Percentiles rank a stretch among this genome's conserved stretches.
Evolutionary conservation across 1,284 basidiomycete genomes (phyloP).

Genomic region (Microbotryum lychnidis-dioicae): DNA sequence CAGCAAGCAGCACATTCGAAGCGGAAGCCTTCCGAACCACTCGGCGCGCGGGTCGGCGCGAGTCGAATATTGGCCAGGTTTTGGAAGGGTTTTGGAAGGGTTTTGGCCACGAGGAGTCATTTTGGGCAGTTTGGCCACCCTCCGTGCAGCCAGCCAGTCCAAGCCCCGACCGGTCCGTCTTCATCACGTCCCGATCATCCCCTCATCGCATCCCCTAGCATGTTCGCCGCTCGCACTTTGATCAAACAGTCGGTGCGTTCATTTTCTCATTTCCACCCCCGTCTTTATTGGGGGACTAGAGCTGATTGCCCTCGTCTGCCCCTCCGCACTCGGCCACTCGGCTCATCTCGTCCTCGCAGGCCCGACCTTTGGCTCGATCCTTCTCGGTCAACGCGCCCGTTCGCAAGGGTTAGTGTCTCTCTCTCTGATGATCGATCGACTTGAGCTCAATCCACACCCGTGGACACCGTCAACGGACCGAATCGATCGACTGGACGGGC

Average conservation of each 20-base stretch:
- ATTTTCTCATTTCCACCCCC: background rate
- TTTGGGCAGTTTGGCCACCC: too few relatives aligned
- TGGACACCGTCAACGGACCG: background rate
- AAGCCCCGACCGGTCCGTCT: background rate
- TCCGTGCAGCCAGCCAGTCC: too few relatives aligned
- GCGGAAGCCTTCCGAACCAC: too few relatives aligned
- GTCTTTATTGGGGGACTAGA: too few relatives aligned
- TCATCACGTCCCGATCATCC: background rate
- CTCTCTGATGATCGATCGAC: background rate
- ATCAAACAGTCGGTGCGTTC: constrained; percentile 14
- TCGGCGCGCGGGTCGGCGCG: too few relatives aligned
- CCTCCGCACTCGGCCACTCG: background rate
- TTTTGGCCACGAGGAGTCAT: too few relatives aligned
- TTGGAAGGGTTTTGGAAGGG: too few relatives aligned
- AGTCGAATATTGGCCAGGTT: too few relatives aligned
- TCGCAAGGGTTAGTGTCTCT: constrained; percentile 21
- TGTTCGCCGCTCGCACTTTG: constrained; percentile 23
- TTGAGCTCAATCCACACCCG: background rate
- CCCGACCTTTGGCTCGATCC: constrained; percentile 20
- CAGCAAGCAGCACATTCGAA: too few relatives aligned
- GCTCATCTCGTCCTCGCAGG: constrained; percentile 1
- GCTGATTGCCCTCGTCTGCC: background rate
- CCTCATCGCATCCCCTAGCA: background rate
- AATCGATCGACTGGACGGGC: background rate
- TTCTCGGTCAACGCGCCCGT: constrained; percentile 18